Evolutionary conservation across 176 grass and related monocot genomes (phyloP).

Genomic region (Pharus latifolius): DNA sequence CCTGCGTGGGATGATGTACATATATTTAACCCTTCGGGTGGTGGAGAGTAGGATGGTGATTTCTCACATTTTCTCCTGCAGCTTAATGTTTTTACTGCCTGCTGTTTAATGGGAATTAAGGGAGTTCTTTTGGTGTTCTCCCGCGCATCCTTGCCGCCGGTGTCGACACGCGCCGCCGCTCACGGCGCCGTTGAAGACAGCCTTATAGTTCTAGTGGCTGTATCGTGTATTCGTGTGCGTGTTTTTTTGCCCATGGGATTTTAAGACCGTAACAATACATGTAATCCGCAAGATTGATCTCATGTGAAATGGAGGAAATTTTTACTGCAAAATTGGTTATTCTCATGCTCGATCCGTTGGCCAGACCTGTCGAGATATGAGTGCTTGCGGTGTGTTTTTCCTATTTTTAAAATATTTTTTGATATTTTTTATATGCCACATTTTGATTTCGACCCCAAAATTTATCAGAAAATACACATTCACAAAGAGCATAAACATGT

Average conservation of each 20-base stretch:
- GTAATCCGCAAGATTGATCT: slow-evolving; percentile 28
- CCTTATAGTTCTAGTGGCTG: background rate
- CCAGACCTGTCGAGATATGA: background rate
- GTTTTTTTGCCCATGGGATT: slow-evolving; percentile 2
- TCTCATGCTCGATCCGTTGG: background rate
- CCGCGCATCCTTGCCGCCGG: too few species aligned
- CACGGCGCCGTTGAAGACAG: too few species aligned
- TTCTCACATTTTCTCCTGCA: slow-evolving; percentile 18
- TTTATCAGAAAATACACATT: too few species aligned
- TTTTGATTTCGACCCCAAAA: background rate
- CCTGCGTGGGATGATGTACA: slow-evolving; percentile 15
- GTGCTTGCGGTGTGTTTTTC: background rate
- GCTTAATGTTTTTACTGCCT: slow-evolving; percentile 30
- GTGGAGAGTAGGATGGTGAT: slow-evolving; percentile 7
- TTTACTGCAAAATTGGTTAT: background rate
- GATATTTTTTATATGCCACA: background rate
- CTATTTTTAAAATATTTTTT: background rate
- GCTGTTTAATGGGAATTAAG: slow-evolving; percentile 16
- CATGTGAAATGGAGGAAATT: slow-evolving; percentile 3
- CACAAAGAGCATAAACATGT: too few species aligned
- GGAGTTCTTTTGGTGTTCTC: background rate
- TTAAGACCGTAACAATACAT: slow-evolving; percentile 16
- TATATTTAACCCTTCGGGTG: background rate
- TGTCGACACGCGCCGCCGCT: too few species aligned
- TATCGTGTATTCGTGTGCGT: background rate